Evolutionary conservation across 1,139 yeast species (phyloP), one percentile per base, ranked within the genome.

Genomic region (Hyphopichia fennica): DNA sequence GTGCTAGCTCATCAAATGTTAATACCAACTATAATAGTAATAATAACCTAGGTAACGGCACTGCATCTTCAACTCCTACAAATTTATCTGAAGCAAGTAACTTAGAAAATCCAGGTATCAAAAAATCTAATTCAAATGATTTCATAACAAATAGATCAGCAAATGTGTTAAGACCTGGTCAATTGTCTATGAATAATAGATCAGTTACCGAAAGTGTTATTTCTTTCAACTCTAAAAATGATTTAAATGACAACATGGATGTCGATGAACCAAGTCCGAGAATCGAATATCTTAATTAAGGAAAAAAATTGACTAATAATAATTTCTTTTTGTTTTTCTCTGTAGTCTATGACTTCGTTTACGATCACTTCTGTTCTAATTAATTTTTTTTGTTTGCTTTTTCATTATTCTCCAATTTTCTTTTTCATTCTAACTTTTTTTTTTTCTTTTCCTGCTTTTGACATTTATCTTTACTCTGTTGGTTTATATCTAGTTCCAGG

Each of bases 181-280:
- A 65, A 43, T 58, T 69, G 35, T 45, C 60, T 3, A 46, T 58
- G 45, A 52, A 51, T 32, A 62, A 53, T 38, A 54, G 74, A 43
- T 67, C 75, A 1, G 60, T 54, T 14, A 70, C 76, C 1, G 77
- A 71, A 35, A 65, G 71, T 42, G 51, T 52, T 14, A 49, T 58
- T 33, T 45, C 50, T 11, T 41, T 48, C 25, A 42, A 40, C 15
- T 38, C 40, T 4, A 44, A 31, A 14, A 20, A 37, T 15, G 30
- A 39, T 10, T 35, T 16, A 8, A 32, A 20, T 33, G 41, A 38
- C 18, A 19, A 14, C 10, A 38, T 38, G 41, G 44, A 44, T 3
- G 22, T 30, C 8, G 42, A 41, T 20, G 40, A 37, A 22, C 16
- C 29, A 6, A 32, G 35, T 14, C 45, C 46, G 6, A 38, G 34